These are phyloP conservation scores for Allodekkera sacchari DNA, from an alignment of 805 yeast genomes.

Conservation along the genomic window DNA sequence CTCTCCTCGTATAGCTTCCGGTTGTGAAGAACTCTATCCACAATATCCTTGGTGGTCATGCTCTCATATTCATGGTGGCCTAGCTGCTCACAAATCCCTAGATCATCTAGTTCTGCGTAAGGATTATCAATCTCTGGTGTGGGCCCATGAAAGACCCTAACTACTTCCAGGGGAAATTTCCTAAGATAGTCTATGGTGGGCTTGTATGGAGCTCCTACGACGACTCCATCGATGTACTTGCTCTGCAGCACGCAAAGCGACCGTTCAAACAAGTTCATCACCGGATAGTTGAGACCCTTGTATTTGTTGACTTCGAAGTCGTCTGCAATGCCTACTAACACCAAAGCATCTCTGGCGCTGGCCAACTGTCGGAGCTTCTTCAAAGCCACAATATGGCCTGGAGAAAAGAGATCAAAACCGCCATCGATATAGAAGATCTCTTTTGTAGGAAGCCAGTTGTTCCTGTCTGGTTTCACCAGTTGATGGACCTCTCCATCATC, in stretches of 20 bases:
- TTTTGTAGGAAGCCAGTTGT: conserved; percentile 6
- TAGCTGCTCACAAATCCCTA: conserved; percentile 31
- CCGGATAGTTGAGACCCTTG: conserved; percentile 63
- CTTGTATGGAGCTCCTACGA: conserved; percentile 59
- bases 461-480: conserved; percentile 22
- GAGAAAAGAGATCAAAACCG: conserved; percentile 85
- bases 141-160: conserved; percentile 51
- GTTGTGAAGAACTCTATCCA: conserved; percentile 62
- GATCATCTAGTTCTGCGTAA: conserved; percentile 21
- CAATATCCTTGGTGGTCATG: conserved; percentile 64
- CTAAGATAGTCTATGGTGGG: conserved; percentile 35
- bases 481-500: conserved; percentile 20
- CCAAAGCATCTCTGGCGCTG: conserved; percentile 29
- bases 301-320: conserved; percentile 46
- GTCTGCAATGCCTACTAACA: conserved; percentile 62
- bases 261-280: conserved; percentile 84
- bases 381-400: conserved; percentile 81
- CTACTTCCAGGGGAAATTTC: conserved; percentile 26
- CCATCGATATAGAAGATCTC: conserved; percentile 60
- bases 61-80: conserved; percentile 52
- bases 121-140: conserved; percentile 29
- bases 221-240: conserved; percentile 68
- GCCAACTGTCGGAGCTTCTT: conserved; percentile 32
- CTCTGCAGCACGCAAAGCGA: conserved; percentile 85
- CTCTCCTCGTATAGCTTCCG: conserved; percentile 73